Evolutionary conservation across 331 rosid genomes (phyloP), one percentile per base, ranked within the genome.

Genomic region (Quercus tomentella): DNA sequence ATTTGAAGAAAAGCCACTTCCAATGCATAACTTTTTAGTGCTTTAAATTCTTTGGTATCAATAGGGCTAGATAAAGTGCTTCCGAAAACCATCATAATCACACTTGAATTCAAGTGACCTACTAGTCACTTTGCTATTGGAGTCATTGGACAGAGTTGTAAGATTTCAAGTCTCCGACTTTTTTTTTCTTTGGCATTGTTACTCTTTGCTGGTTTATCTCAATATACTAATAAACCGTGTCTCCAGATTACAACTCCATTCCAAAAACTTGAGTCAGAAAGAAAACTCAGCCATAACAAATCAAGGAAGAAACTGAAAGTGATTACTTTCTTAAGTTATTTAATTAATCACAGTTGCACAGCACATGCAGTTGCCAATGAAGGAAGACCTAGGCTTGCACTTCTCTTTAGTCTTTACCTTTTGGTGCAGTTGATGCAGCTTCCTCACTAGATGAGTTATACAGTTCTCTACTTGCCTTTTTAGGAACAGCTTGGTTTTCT

Each of bases 341-440:
- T 63, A 88, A 31, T 85, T 89, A 56, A 81, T 83, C 82, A 87
- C 80, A 75, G 97, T 87, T 43, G 94, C 84, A 87, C 99, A 93
- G 82, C 94, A 93, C 82, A 93, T 73, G 93, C 94, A 93, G 80
- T 81, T 91, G 74, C 91, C 86, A 73, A 95, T 91, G 90, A 93
- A 82, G 33, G 76, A 89, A 76, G 96, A 72, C 61, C 81, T 82
- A 12, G 68, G 62, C 76, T 80, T 90, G 45, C 89, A 83, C 84
- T 86, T 95, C 77, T 85, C 92, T 79, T 41, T 37, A 37, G 45
- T 37, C 45, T 37, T 88, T 87, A 76, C 81, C 89, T 79, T 84
- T 86, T 12, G 79, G 73, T 20, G 86, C 78, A 78, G 79, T 52
- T n/a, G 89, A 71, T 55, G 86, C 76, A 28, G 65, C 78, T 78